Evolutionary conservation across 202 grass and related monocot species (phyloP).

Genomic region (Setaria italica): DNA sequence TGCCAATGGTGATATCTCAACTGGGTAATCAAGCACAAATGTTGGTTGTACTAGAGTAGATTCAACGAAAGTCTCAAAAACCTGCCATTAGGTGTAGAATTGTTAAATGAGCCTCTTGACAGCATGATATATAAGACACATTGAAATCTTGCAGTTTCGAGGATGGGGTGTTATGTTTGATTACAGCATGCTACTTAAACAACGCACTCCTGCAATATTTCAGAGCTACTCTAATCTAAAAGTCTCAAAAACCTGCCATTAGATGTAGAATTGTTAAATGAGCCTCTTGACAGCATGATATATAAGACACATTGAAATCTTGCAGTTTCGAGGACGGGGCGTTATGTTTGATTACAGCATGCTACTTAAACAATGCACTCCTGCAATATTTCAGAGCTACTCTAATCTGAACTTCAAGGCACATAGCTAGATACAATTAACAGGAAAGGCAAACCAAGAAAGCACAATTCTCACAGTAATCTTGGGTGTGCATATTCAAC

Average conservation of each 20-base stretch:
- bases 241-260: constrained; percentile 90
- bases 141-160: background rate
- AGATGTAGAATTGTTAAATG: constrained; percentile 31
- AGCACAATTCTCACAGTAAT: constrained; percentile 25
- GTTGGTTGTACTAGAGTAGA: constrained; percentile 91
- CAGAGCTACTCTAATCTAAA: background rate
- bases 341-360: constrained; percentile 1
- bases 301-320: constrained; percentile 7
- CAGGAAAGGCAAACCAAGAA: constrained; percentile 16
- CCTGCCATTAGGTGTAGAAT: constrained; percentile 56
- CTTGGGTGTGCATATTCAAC: constrained; percentile 11
- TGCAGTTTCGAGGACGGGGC: background rate
- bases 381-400: background rate
- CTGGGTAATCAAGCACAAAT: constrained; percentile 99
- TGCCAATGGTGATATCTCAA: constrained; percentile 95
- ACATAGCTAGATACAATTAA: constrained; percentile 3
- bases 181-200: background rate
- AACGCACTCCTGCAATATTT: background rate
- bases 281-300: constrained; percentile 8
- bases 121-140: constrained; percentile 4
- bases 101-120: constrained; percentile 17
- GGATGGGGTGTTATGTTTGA: background rate
- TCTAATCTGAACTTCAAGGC: constrained; percentile 16
- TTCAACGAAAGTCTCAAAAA: constrained; percentile 95
- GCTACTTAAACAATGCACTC: background rate